Evolutionary conservation across 129 eudicot genomes (phyloP).

Genomic region (Silybum marianum): DNA sequence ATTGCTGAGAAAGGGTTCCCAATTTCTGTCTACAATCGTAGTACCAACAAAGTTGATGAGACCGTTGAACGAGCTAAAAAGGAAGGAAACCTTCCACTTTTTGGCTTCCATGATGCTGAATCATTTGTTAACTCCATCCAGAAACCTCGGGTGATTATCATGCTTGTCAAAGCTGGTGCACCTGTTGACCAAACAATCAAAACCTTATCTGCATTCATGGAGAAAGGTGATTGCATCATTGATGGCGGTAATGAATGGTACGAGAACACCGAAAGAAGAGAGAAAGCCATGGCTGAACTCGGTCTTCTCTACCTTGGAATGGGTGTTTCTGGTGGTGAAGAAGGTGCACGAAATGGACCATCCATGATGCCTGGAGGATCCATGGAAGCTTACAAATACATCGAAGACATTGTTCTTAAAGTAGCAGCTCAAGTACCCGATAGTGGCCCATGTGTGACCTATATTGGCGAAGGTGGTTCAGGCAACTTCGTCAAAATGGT

Average conservation of each 20-base stretch:
- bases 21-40: conserved; percentile 59
- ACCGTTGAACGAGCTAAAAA: conserved; percentile 54
- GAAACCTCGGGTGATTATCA: conserved; percentile 57
- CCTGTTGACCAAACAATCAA: conserved; percentile 68
- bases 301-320: conserved; percentile 70
- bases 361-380: conserved; percentile 71
- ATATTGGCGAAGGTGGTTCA: conserved; percentile 60
- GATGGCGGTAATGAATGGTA: conserved; percentile 77
- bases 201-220: conserved; percentile 57
- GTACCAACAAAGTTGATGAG: conserved; percentile 59
- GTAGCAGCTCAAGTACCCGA: conserved; percentile 69
- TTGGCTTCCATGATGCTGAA: conserved; percentile 61
- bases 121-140: conserved; percentile 59
- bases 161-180: conserved; percentile 63
- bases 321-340: conserved; percentile 78
- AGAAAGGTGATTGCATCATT: conserved; percentile 65
- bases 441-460: conserved; percentile 68
- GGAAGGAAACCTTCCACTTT: conserved; percentile 59
- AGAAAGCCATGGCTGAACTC: conserved; percentile 53
- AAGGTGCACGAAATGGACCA: conserved; percentile 64
- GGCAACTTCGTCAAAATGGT: conserved; percentile 69
- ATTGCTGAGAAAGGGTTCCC: conserved; percentile 72
- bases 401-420: conserved; percentile 52
- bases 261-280: conserved; percentile 65
- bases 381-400: conserved; percentile 56